These are phyloP conservation scores for Houttuynia cordata DNA, from an alignment of 164 flowering plant genomes.

Conservation along the genomic window DNA sequence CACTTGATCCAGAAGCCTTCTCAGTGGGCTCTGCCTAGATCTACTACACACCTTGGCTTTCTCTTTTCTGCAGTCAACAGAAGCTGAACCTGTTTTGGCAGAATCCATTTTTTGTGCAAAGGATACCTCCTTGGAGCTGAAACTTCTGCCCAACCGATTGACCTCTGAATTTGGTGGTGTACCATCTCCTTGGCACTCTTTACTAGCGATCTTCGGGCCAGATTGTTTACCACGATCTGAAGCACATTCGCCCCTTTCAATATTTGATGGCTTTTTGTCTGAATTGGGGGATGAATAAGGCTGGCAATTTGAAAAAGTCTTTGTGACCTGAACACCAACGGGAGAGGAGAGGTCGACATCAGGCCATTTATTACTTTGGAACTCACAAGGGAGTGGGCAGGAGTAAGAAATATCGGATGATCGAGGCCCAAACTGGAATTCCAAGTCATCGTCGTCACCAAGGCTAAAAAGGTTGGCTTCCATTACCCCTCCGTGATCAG, in stretches of 20 bases:
- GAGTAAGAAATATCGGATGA: constrained; percentile 35
- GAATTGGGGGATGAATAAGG: constrained; percentile 6
- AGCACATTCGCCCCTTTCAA: not conserved
- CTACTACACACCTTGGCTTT: constrained; percentile 22
- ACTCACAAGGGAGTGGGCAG: constrained; percentile 35
- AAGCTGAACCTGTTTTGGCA: constrained; percentile 15
- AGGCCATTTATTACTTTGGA: constrained; percentile 11
- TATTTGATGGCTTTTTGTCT: not conserved
- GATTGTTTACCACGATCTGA: constrained; percentile 3
- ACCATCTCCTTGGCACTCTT: constrained; percentile 14
- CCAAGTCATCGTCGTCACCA: constrained; percentile 25
- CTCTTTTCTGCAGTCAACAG: constrained; percentile 17
- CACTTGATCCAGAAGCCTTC: constrained; percentile 70
- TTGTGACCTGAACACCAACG: constrained; percentile 3
- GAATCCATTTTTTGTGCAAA: constrained; percentile 34
- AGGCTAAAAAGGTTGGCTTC: constrained; percentile 18
- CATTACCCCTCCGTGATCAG: constrained; percentile 8
- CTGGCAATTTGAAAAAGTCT: constrained; percentile 13
- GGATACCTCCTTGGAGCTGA: constrained; percentile 53
- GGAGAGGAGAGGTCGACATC: constrained; percentile 6
- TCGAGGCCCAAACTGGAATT: constrained; percentile 13
- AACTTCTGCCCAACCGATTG: constrained; percentile 45
- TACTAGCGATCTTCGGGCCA: constrained; percentile 10
- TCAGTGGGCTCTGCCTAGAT: constrained; percentile 65
- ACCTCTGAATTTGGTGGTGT: constrained; percentile 42